Base-by-base conservation (phyloP, 192 early-diverging fungal species). In the Coemansia sp. region DNA sequence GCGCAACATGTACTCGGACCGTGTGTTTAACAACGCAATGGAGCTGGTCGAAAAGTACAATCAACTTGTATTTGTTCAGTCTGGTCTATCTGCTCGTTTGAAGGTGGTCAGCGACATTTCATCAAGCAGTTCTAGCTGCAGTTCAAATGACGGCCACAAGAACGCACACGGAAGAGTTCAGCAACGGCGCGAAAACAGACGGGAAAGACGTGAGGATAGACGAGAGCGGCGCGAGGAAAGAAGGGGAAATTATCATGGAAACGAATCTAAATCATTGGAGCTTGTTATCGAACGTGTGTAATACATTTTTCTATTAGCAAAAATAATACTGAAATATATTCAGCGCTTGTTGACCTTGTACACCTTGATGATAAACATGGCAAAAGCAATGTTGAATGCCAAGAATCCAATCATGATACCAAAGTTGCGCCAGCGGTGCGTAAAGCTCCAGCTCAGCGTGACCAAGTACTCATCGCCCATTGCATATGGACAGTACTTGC, bases 341-440 rank as follows among this genome's bases (percentile, higher is more conserved):
- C 51, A 82, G 2, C 75, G 74, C 69, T 76, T 82, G 57, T 82
- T 78, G 7, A 76, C 71, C 47, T 77, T 73, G 69, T 68, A 78
- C 1, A 74, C 57, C 20, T 62, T 61, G 63, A 82, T 60, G 56
- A 73, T 74, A 6, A 72, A 25, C 28, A 71, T 51, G 17, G 72
- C 66, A 14, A 86, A 66, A 9, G 44, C 58, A 10, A 81, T 56
- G 36, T 90, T 88, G 66, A 90, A 88, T 11, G 77, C 68, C 10
- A 72, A 64, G 58, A 82, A 90, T 2, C 70, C 82, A 54, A 81
- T 62, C 20, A 90, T 44, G 60, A 90, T 85, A 26, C 84, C 86
- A 56, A 87, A 83, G 57, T 90, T 86, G 46, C 88, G 68, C 81
- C 83, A 90, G 54, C 87, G 81, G 53, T 88, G 73, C 19, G 64